Evolutionary conservation across 2,329 filamentous ascomycete species (phyloP).

Genomic region (Colletotrichum sp.): DNA sequence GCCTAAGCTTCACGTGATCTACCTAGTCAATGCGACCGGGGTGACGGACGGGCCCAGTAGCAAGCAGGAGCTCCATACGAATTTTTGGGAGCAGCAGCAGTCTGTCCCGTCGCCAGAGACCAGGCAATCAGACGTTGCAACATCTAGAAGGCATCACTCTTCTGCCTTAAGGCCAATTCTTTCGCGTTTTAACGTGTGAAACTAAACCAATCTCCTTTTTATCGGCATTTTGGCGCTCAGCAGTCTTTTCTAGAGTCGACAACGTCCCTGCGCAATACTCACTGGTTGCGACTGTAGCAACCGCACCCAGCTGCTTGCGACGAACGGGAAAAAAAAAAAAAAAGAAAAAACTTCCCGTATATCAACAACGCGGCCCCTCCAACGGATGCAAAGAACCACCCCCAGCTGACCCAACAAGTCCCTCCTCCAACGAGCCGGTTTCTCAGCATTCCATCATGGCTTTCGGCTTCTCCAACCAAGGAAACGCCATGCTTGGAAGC

Average conservation of each 20-base stretch:
- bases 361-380: constrained; percentile 3
- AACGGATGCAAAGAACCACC: constrained; percentile 25
- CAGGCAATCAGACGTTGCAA: constrained; percentile 3
- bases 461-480: constrained; percentile 60
- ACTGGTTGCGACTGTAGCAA: constrained; percentile 8
- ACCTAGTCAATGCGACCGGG: neutral
- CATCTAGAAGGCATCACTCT: neutral
- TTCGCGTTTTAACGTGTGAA: neutral
- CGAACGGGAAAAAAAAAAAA: neutral
- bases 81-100: constrained; percentile 9
- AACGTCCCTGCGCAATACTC: neutral
- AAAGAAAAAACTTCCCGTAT: neutral
- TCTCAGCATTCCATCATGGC: constrained; percentile 59
- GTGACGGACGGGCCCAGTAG: neutral
- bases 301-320: neutral
- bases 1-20: constrained; percentile 14
- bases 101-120: neutral
- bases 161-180: neutral
- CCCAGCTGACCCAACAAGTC: constrained; percentile 31
- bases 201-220: neutral
- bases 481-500: constrained; percentile 46
- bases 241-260: neutral
- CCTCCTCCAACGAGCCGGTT: constrained; percentile 29
- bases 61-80: constrained; percentile 4
- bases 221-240: neutral